Evolutionary conservation across 441 rosid species (phyloP).

Genomic region (Breynia disticha): DNA sequence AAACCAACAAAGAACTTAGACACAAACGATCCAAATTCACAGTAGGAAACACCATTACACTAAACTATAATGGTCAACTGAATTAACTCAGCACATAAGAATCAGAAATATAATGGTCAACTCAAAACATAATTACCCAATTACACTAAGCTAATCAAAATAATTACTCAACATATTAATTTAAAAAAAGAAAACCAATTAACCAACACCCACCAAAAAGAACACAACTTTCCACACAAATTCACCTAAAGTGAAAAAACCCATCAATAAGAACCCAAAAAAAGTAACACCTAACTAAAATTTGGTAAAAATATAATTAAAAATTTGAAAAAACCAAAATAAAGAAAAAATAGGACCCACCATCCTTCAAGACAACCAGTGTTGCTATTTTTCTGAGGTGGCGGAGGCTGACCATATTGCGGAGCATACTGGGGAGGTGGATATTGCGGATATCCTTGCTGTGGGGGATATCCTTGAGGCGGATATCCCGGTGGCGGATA

Average conservation of each 20-base stretch:
- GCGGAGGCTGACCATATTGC: neutral
- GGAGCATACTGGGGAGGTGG: neutral
- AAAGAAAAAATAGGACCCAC: neutral
- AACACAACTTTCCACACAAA: too few relatives aligned
- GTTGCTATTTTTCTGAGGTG: neutral
- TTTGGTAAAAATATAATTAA: neutral
- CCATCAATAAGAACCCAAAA: neutral
- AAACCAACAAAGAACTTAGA: neutral
- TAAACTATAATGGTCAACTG: too few relatives aligned
- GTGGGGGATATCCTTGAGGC: neutral
- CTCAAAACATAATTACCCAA: too few relatives aligned
- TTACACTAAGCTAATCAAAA: too few relatives aligned
- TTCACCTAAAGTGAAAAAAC: too few relatives aligned
- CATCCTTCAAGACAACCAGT: neutral
- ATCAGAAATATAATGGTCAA: too few relatives aligned
- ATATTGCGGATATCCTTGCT: neutral
- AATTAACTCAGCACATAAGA: too few relatives aligned
- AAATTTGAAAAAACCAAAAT: neutral
- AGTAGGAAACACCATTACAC: too few relatives aligned
- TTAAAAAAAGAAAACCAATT: too few relatives aligned
- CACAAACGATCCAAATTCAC: neutral
- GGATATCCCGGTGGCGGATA: constrained; percentile 1
- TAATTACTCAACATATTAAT: too few relatives aligned
- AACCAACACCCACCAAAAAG: too few relatives aligned
- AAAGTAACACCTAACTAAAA: neutral